Percentiles rank a stretch among this genome's conserved stretches.
Conservation (phyloP, 352 stramenopile species). For the Phytophthora chlamydospora region DNA sequence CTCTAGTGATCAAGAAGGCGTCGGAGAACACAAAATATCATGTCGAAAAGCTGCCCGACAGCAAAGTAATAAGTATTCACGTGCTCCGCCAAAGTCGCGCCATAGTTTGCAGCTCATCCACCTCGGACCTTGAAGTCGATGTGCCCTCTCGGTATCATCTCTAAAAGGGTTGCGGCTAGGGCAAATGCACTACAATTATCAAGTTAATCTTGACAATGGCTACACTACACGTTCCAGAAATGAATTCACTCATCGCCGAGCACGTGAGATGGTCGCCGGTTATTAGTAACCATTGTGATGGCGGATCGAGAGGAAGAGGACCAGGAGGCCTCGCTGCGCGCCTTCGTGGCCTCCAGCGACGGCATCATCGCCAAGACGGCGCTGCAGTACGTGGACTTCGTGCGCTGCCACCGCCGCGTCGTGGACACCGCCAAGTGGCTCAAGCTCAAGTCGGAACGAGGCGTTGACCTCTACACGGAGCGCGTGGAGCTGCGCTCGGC, state of each 20-base stretch:
- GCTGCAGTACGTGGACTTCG: constrained; percentile 55
- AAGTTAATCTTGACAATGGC: no score
- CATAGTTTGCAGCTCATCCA: no score
- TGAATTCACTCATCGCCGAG: no score
- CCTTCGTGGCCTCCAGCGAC: constrained; percentile 57
- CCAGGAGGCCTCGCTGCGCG: constrained; percentile 31
- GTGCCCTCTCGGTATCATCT: no score
- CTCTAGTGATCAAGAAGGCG: constrained; percentile 61
- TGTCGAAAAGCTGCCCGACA: no score
- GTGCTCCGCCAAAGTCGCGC: no score
- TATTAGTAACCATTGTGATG: background rate
- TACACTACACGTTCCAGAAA: background rate
- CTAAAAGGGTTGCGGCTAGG: no score
- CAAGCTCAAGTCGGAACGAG: constrained; percentile 48
- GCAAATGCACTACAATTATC: no score
- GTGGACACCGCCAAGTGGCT: constrained; percentile 47
- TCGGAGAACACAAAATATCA: constrained; percentile 6
- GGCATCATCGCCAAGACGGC: constrained; percentile 60
- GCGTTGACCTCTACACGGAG: constrained; percentile 64
- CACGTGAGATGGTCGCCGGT: background rate
- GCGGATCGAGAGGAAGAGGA: constrained; percentile 3
- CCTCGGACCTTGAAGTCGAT: no score
- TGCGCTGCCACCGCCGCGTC: constrained; percentile 40
- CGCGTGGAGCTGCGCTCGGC: constrained; percentile 37
- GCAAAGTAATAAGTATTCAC: no score